A percentile compares a stretch with the other conserved stretches of the same genome.
phyloP scores from a whole-genome alignment of 495 filamentous ascomycete species.

The Paragyromitra xinjiangensis region DNA sequence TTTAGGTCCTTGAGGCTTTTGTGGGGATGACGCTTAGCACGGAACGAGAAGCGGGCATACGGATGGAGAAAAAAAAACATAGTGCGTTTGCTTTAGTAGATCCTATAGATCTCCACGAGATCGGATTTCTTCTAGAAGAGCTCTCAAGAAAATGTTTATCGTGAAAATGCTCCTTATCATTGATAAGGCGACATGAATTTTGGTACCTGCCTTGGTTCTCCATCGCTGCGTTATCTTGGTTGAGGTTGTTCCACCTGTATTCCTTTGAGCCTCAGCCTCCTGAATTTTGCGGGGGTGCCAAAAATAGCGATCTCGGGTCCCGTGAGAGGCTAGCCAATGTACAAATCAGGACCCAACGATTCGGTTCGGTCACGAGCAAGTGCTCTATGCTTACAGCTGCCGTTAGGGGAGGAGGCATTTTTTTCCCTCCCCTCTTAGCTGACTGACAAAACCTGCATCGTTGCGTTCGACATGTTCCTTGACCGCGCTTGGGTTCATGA shows the following conservation, averaged over 20 bases:
- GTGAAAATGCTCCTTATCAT: constrained; percentile 42
- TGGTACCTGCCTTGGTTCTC: constrained; percentile 18
- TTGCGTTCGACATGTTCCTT: constrained; percentile 31
- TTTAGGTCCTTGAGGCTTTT: constrained; percentile 35
- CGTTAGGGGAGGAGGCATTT: constrained; percentile 47
- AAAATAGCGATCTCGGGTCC: constrained; percentile 29
- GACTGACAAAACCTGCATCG: constrained; percentile 29
- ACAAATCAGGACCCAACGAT: constrained; percentile 43
- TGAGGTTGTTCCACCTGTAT: constrained; percentile 29
- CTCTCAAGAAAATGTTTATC: constrained; percentile 31
- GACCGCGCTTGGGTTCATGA: constrained; percentile 5
- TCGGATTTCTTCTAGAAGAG: constrained; percentile 44
- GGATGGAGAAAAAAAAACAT: constrained; percentile 2
- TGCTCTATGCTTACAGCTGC: constrained; percentile 46
- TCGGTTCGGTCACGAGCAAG: constrained; percentile 42
- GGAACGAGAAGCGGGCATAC: constrained; percentile 36
- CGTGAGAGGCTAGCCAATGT: constrained; percentile 11
- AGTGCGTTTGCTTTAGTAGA: constrained; percentile 18
- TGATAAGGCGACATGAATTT: constrained; percentile 34
- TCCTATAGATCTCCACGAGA: constrained; percentile 30
- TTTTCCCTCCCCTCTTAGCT: constrained; percentile 18
- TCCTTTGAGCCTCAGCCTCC: constrained; percentile 41
- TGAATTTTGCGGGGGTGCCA: constrained; percentile 26
- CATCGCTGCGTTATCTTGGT: constrained; percentile 35
- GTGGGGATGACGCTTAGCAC: constrained; percentile 36